Evolutionary conservation across 352 stramenopile species (phyloP).

Genomic region (Phytophthora foliorum): DNA sequence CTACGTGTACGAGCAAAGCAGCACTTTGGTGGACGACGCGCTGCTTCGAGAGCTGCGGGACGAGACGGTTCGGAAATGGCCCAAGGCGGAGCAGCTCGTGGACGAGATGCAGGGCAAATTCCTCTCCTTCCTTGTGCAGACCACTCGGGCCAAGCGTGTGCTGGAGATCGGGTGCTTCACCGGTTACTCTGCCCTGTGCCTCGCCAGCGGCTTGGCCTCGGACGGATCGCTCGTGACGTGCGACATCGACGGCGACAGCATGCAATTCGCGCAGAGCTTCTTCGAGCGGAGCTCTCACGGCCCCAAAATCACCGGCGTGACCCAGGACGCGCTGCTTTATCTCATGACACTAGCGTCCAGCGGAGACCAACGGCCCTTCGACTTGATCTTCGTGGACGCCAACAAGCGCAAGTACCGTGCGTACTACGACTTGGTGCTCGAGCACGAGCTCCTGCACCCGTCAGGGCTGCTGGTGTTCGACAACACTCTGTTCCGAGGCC

Average conservation of each 20-base stretch:
- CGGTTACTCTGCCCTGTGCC: slow-evolving; percentile 93
- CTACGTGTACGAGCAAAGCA: slow-evolving; percentile 42
- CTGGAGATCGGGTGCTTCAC: slow-evolving; percentile 96
- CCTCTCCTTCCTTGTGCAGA: slow-evolving; percentile 81
- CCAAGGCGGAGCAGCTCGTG: slow-evolving; percentile 69
- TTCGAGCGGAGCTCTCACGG: slow-evolving; percentile 53
- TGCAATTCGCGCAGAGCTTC: slow-evolving; percentile 60
- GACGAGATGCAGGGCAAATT: slow-evolving; percentile 69
- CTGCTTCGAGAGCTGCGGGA: slow-evolving; percentile 56
- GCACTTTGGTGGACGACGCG: slow-evolving; percentile 29
- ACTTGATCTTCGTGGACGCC: slow-evolving; percentile 96
- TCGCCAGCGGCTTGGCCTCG: slow-evolving; percentile 62
- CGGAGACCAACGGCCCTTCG: slow-evolving; percentile 62
- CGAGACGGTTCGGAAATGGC: slow-evolving; percentile 47
- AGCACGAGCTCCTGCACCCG: slow-evolving; percentile 72
- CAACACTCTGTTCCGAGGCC: slow-evolving; percentile 95
- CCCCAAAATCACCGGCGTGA: slow-evolving; percentile 48
- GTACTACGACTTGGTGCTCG: slow-evolving; percentile 88
- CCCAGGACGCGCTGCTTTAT: slow-evolving; percentile 55
- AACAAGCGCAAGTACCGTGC: slow-evolving; percentile 93
- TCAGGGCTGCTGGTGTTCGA: slow-evolving; percentile 91
- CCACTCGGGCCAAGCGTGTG: slow-evolving; percentile 72
- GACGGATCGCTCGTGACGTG: slow-evolving; percentile 59
- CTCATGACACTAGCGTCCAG: slow-evolving; percentile 35
- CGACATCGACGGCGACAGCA: slow-evolving; percentile 60